Base-by-base conservation (phyloP, 768 basidiomycete species). In the Paxillus involutus region DNA sequence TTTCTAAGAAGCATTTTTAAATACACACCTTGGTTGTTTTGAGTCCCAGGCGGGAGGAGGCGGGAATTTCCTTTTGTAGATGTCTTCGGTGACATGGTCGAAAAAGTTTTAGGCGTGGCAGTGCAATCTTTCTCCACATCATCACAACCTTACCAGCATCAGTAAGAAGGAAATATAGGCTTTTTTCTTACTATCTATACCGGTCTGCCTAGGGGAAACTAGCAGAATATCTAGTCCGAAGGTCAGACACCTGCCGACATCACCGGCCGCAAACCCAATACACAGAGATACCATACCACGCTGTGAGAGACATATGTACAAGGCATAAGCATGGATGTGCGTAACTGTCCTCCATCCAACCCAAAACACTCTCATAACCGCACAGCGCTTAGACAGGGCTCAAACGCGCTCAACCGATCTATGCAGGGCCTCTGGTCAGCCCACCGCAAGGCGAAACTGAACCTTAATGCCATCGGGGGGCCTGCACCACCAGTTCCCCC, bases 371-470 rank as follows among this genome's bases (percentile, higher is more conserved):
- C 54, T 47, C 26, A 55, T 60, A 47, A 67, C 51, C 39, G 14
- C 69, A 60, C 71, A 56, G 68, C 67, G 68, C 65, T 67, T 74
- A 86, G 85, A 72, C 65, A 90, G 88, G 84, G 81, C 50, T 78
- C 86, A 53, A 91, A 91, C 73, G 70, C 80, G 16, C 75, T 92
- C 61, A 92, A 92, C 70, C 76, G 79, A 52, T 88, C 88, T 21
- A 88, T 90, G 84, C 89, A 89, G 69, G 84, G 82, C 21, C 77
- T 89, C 17, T 92, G 90, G 90, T 81, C 85, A 0, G 76, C 71
- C 11, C 88, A 91, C 51, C 75, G 85, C 39, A 78, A 79, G 26
- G 76, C 74, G n/a, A 85, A 79, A 65, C 47, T 92, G 12, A 91
- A 92, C 60, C 72, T 91, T 51, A 91, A 91, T 56, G 56, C 74